A percentile compares a stretch with the other conserved stretches of the same genome.
Conservation (phyloP, 2,329 filamentous ascomycete genomes). For the Penicillium janthinellum region DNA sequence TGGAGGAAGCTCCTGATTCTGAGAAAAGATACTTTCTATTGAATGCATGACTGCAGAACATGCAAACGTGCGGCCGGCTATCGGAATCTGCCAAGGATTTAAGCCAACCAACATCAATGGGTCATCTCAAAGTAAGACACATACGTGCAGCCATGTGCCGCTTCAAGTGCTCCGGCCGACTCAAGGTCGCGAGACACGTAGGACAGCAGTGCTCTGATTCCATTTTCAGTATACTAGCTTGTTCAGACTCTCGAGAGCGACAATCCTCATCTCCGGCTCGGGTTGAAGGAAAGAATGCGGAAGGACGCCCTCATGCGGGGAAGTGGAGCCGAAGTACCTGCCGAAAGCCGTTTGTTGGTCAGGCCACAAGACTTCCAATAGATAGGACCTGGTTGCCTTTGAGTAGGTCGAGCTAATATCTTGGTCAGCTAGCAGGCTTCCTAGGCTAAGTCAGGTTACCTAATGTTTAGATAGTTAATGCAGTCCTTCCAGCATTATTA, state of each 20-base stretch:
- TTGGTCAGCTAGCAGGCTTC: no score
- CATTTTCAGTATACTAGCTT: not conserved
- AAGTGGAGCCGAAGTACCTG: not conserved
- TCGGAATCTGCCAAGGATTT: constrained; percentile 15
- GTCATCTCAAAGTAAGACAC: not conserved
- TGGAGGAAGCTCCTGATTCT: no score
- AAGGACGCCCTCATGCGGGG: not conserved
- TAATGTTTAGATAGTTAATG: no score
- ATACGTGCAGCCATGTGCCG: constrained; percentile 26
- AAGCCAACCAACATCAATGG: no score
- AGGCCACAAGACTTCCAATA: no score
- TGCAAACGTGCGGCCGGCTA: constrained; percentile 19
- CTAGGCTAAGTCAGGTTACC: no score
- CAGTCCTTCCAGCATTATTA: no score
- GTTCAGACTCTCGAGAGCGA: not conserved
- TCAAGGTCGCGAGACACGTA: constrained; percentile 21
- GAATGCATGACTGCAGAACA: constrained; percentile 19
- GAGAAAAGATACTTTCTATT: constrained; percentile 20
- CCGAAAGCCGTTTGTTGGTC: not conserved
- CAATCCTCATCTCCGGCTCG: not conserved
- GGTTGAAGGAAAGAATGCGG: not conserved
- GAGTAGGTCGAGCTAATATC: no score
- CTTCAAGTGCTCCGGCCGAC: constrained; percentile 27
- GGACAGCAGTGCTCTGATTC: constrained; percentile 7
- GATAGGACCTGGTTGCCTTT: no score